A percentile compares a stretch with the other conserved stretches of the same genome.
Evolutionary conservation across 2,329 filamentous ascomycete genomes (phyloP).

Genomic region (Fusarium sororula): DNA sequence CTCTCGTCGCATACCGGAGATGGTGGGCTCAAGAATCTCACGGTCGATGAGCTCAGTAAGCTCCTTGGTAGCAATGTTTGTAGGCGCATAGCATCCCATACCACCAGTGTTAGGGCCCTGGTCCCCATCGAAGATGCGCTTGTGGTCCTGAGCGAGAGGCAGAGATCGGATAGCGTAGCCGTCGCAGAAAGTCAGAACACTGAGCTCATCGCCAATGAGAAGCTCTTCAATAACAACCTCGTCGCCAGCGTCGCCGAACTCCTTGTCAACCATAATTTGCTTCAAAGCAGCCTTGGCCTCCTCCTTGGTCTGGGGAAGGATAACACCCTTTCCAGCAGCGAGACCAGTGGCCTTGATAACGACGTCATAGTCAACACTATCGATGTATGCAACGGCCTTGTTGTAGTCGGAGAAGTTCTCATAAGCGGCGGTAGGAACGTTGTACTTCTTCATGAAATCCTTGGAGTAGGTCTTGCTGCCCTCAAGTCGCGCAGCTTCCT

Average conservation of each 20-base stretch:
- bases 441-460: constrained; percentile 93
- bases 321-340: constrained; percentile 94
- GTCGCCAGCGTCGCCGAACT: constrained; percentile 86
- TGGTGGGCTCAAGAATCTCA: constrained; percentile 87
- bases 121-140: constrained; percentile 91
- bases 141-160: constrained; percentile 95
- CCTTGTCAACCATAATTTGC: constrained; percentile 88
- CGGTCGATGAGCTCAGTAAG: constrained; percentile 82
- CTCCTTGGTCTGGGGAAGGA: constrained; percentile 82
- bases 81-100: constrained; percentile 98
- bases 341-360: constrained; percentile 95
- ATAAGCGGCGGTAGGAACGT: constrained; percentile 91
- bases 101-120: constrained; percentile 93
- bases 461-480: constrained; percentile 98
- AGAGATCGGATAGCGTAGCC: constrained; percentile 84
- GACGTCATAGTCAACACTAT: constrained; percentile 74
- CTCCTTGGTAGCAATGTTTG: constrained; percentile 77
- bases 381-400: constrained; percentile 77
- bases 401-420: constrained; percentile 86
- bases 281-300: constrained; percentile 85
- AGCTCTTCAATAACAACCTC: constrained; percentile 97
- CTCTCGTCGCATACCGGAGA: constrained; percentile 87
- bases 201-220: constrained; percentile 89
- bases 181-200: constrained; percentile 90
- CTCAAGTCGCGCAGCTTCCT: constrained; percentile 88